Percentiles rank a stretch among this genome's conserved stretches.
Conservation (phyloP, 2,329 filamentous ascomycete species). For the Gliomastix tumulicola region DNA sequence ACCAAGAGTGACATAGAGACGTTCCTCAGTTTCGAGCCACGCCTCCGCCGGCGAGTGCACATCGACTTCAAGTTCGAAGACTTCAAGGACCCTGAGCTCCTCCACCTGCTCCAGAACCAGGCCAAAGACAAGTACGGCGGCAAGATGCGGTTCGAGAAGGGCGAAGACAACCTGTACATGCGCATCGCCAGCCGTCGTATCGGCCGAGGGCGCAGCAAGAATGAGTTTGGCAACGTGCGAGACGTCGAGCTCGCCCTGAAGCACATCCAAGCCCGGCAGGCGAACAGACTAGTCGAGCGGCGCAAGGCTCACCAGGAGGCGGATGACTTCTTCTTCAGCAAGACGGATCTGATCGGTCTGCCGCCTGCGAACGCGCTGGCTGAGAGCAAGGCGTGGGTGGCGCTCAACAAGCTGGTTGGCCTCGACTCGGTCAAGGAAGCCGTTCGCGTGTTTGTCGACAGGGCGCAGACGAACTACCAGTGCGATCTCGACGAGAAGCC, state of each 20-base stretch:
- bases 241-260: constrained; percentile 56
- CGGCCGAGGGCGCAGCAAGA: constrained; percentile 52
- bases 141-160: constrained; percentile 53
- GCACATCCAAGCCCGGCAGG: constrained; percentile 50
- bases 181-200: constrained; percentile 56
- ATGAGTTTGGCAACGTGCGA: constrained; percentile 69
- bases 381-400: background rate
- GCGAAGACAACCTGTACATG: constrained; percentile 51
- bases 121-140: constrained; percentile 46
- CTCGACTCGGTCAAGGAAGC: background rate
- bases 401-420: background rate
- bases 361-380: too few species aligned
- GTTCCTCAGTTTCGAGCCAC: constrained; percentile 69
- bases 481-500: background rate
- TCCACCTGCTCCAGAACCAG: constrained; percentile 48
- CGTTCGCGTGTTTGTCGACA: background rate
- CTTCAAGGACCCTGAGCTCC: constrained; percentile 59
- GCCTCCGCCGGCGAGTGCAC: constrained; percentile 63
- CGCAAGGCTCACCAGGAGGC: too few species aligned
- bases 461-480: background rate
- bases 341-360: too few species aligned
- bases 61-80: constrained; percentile 63
- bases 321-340: too few species aligned
- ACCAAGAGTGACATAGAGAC: constrained; percentile 70
- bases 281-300: constrained; percentile 42